These are phyloP conservation scores for Colletotrichum lupini DNA, from an alignment of 2,329 filamentous ascomycete genomes.

Conservation along the genomic window DNA sequence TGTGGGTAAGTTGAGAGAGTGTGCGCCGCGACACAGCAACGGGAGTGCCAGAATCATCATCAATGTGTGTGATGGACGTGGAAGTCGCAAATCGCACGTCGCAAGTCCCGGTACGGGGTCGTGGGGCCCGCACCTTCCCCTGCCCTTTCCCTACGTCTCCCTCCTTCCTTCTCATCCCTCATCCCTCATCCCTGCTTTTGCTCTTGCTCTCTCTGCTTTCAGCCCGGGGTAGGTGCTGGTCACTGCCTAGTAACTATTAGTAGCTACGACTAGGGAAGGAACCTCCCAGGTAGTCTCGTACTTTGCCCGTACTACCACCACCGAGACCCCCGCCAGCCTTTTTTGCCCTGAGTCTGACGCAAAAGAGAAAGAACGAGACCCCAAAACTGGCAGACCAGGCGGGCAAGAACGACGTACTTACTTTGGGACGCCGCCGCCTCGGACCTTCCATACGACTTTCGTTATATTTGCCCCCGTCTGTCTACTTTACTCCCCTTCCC, in stretches of 20 bases:
- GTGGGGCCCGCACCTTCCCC: neutral
- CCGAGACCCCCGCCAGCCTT: constrained; percentile 9
- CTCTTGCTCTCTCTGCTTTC: constrained; percentile 9
- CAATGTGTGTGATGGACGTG: neutral
- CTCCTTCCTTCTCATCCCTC: constrained; percentile 8
- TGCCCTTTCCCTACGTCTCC: constrained; percentile 13
- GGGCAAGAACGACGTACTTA: neutral
- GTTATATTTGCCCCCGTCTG: constrained; percentile 17
- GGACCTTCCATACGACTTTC: constrained; percentile 5
- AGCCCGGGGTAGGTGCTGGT: constrained; percentile 26
- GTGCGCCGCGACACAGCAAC: too few relatives aligned
- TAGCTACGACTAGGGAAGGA: neutral
- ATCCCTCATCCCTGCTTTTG: constrained; percentile 20
- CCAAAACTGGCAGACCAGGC: neutral
- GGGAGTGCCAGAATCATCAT: too few relatives aligned
- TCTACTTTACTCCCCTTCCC: neutral
- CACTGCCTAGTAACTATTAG: neutral
- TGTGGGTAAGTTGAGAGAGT: neutral
- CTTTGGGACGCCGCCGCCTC: constrained; percentile 16
- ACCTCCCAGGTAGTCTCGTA: neutral
- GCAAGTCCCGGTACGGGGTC: neutral
- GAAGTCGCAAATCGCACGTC: neutral
- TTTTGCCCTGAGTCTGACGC: neutral
- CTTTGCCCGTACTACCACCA: constrained; percentile 2
- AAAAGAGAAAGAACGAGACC: neutral